Evolutionary conservation across 805 yeast species (phyloP).

Genomic region (baker's yeast (Saccharomyces cerevisiae)): DNA sequence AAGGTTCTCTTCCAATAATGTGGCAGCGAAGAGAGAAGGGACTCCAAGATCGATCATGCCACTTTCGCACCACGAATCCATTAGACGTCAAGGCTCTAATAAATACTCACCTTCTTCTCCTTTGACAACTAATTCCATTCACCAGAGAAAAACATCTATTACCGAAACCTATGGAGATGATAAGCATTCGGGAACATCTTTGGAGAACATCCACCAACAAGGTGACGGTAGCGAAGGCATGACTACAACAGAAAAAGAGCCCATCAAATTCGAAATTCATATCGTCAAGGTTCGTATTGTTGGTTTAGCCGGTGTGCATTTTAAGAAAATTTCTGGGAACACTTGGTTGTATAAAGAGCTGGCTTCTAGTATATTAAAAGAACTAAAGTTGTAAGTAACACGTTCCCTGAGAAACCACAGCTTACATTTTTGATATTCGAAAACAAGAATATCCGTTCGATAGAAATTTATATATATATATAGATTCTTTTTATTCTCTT

Average conservation of each 20-base stretch:
- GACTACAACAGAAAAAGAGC: conserved; percentile 36
- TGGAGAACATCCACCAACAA: conserved; percentile 36
- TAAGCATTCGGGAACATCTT: conserved; percentile 8
- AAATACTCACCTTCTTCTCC: conserved; percentile 32
- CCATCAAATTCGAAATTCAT: conserved; percentile 82
- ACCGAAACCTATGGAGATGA: conserved; percentile 1
- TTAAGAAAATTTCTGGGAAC: conserved; percentile 86
- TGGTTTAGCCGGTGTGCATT: conserved; percentile 87
- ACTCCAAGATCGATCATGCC: conserved; percentile 3
- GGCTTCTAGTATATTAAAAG: conserved; percentile 75
- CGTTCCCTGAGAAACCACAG: neutral
- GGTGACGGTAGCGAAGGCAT: conserved; percentile 21
- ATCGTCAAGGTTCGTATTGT: conserved; percentile 87
- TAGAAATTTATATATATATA: neutral
- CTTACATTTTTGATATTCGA: neutral
- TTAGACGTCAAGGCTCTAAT: conserved; percentile 30
- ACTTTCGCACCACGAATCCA: conserved; percentile 28
- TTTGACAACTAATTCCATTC: conserved; percentile 46
- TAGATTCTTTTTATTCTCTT: neutral
- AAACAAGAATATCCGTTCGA: neutral
- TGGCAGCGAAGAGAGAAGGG: neutral
- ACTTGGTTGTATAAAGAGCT: conserved; percentile 91
- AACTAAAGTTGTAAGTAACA: conserved; percentile 46
- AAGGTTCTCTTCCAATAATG: conserved; percentile 36
- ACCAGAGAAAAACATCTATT: conserved; percentile 22